phyloP scores from a whole-genome alignment of 495 filamentous ascomycete species.

The Xylaria telfairii region DNA sequence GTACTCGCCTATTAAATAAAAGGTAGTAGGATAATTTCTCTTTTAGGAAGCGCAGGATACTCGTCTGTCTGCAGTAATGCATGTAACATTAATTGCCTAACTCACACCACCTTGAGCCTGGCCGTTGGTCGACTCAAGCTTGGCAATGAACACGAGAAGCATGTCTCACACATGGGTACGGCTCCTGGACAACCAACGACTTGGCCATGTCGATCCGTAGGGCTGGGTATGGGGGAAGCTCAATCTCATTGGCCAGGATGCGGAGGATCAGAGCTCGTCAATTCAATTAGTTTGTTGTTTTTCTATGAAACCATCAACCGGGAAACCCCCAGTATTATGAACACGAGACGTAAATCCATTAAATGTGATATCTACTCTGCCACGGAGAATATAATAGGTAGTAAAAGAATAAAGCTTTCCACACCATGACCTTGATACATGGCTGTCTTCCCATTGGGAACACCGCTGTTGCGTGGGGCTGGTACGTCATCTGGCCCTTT shows the following conservation, averaged over 20 bases:
- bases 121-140: not conserved
- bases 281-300: not conserved
- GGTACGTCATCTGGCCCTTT: not conserved
- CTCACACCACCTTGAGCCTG: not conserved
- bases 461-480: not conserved
- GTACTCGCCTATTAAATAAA: not conserved
- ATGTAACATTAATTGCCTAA: not conserved
- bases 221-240: not conserved
- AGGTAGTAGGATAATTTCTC: not conserved
- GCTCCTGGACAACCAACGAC: too few relatives aligned
- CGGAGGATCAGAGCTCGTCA: not conserved
- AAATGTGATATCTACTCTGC: not conserved
- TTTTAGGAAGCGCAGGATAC: not conserved
- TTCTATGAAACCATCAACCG: not conserved
- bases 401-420: not conserved
- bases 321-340: not conserved
- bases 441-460: not conserved
- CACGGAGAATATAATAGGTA: not conserved
- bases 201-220: constrained; percentile 8
- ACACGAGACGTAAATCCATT: not conserved
- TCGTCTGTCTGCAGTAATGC: not conserved
- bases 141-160: constrained; percentile 21
- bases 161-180: constrained; percentile 12
- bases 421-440: not conserved
- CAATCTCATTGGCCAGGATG: not conserved